Evolutionary conservation across 176 grass and related monocot genomes (phyloP).

Genomic region (Avena atlantica): DNA sequence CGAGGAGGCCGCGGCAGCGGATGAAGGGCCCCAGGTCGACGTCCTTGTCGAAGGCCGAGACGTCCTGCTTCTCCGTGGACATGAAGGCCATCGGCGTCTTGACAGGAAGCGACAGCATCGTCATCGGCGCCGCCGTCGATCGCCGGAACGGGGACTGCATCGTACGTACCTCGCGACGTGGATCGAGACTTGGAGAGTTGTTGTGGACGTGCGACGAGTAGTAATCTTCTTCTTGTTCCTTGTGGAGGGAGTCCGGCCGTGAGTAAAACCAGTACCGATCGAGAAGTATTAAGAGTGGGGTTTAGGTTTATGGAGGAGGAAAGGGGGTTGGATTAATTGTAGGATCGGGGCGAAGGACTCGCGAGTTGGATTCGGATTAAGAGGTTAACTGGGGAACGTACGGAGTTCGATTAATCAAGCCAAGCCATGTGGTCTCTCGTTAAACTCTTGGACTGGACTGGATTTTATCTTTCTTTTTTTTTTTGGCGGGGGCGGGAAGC

Average conservation of each 20-base stretch:
- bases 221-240: neutral
- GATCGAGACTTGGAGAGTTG: neutral
- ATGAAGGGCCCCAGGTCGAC: slow-evolving; percentile 45
- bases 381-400: neutral
- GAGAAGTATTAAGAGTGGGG: neutral
- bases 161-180: neutral
- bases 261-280: neutral
- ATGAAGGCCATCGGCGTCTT: slow-evolving; percentile 48
- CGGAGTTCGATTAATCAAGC: slow-evolving; percentile 16
- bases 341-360: neutral
- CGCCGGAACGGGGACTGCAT: slow-evolving; percentile 37
- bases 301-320: neutral
- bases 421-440: neutral
- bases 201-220: neutral
- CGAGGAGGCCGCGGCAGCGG: neutral
- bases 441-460: neutral
- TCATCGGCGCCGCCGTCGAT: slow-evolving; percentile 29
- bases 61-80: slow-evolving; percentile 5
- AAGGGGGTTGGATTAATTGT: neutral
- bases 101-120: slow-evolving; percentile 66
- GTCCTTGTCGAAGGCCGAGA: slow-evolving; percentile 34
- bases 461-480: too few species aligned
- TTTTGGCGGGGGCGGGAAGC: neutral
- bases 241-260: too few species aligned
- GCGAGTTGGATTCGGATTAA: neutral